Evolutionary conservation across 768 basidiomycete genomes (phyloP).

Genomic region (Psilocybe subaeruginosa): DNA sequence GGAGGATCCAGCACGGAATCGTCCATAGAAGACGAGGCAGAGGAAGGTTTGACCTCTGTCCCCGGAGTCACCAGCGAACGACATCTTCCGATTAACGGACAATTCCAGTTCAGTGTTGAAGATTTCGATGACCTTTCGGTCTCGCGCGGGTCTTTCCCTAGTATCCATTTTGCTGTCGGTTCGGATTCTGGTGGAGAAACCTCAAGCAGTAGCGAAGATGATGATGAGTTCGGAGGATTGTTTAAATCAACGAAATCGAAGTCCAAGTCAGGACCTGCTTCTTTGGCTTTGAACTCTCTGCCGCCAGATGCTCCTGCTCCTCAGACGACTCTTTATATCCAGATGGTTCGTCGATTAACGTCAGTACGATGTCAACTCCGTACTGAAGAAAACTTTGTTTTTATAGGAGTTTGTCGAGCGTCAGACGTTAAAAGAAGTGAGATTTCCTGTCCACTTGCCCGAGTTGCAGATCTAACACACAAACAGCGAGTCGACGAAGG

Average conservation of each 20-base stretch:
- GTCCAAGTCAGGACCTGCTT: constrained; percentile 12
- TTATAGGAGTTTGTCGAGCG: constrained; percentile 85
- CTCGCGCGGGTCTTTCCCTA: constrained; percentile 73
- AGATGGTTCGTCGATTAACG: constrained; percentile 67
- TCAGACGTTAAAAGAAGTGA: constrained; percentile 86
- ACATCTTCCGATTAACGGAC: constrained; percentile 48
- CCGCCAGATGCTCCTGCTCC: constrained; percentile 29
- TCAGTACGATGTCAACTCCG: background rate
- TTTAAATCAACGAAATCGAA: constrained; percentile 19
- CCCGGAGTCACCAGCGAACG: constrained; percentile 34
- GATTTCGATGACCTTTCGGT: constrained; percentile 65
- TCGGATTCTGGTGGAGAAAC: constrained; percentile 27
- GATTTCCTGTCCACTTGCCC: background rate
- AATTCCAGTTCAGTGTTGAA: constrained; percentile 66
- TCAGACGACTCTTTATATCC: constrained; percentile 82
- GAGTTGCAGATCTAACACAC: background rate
- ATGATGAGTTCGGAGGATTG: constrained; percentile 41
- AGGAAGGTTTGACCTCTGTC: constrained; percentile 54
- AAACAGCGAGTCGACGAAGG: constrained; percentile 77
- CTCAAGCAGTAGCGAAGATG: constrained; percentile 43
- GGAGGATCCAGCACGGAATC: constrained; percentile 52
- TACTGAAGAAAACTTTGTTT: background rate
- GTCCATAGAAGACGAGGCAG: constrained; percentile 16
- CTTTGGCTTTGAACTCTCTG: constrained; percentile 22
- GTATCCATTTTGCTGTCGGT: constrained; percentile 73